Base-by-base conservation (phyloP, 2,329 filamentous ascomycete genomes). In the Botrytis paeoniae region DNA sequence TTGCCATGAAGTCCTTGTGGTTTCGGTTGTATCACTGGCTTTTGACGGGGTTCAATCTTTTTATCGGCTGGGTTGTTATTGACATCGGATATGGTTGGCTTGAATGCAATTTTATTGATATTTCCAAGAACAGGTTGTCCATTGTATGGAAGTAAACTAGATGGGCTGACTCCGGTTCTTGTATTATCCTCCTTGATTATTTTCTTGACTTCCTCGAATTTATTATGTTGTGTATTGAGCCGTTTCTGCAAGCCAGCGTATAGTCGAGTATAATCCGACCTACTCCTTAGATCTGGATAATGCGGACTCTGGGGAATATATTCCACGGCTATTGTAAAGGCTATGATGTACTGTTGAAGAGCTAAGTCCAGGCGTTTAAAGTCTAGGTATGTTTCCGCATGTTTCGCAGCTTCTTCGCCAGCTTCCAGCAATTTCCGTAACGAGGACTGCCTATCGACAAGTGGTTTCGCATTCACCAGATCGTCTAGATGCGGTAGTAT, bases 331-430 rank as follows among this genome's bases (percentile, higher is more conserved):
- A 98, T 92, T 73, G 94, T 90, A 74, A 88, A 94, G 18, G 95
- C 93, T 75, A 91, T 89, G 73, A 98, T 87, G 80, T 95, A 98
- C 75, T 97, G 93, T 76, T 92, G 89, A 72, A 97, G 91, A 4
- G 95, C 95, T 54, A 89, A 82, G 79, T 96, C 94, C 7, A 90
- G 89, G 51, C 89, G 86, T 39, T 88, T 84, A 82, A 92, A 91
- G 74, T 88, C 87, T 73, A 90, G 85, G 73, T 86, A 85, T 70
- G 87, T 88, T 75, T 89, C 87, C 54, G 93, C 91, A 77, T 88
- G 86, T 74, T 85, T 85, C 74, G 90, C 84, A 64, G 85, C 84
- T 35, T 80, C 79, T 78, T 91, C 86, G 70, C 86, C 88, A 60
- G 82, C 80, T 62, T 86, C 85, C 22, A 91, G 81, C 54, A 90